Evolutionary conservation across 1,284 basidiomycete genomes (phyloP), one percentile per base, ranked within the genome.

Genomic region (Naganishia albida): DNA sequence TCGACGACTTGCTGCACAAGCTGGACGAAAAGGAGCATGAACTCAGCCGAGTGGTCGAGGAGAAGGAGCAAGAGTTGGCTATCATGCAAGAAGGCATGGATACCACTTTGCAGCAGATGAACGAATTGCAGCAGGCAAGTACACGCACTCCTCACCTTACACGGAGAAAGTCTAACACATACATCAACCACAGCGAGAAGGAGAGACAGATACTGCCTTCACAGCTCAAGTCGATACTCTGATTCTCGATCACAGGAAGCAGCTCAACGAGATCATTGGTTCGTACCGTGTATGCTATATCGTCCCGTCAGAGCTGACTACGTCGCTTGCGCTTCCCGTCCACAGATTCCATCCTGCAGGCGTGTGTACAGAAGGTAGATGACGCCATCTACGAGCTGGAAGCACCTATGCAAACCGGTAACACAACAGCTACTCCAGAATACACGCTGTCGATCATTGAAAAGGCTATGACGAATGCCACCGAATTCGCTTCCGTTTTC

Each of bases 361-460:
- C 93, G 10, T 98, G 95, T 75, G 91, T 95, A 42, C 90, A 95
- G 72, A 98, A 98, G 80, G 87, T 99, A 53, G 96, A 99, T 74
- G 95, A 98, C 76, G 86, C 91, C 3, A 90, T 98, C 72, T 99
- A 98, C 80, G 94, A 98, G 79, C 85, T 99, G 60, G 95, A 99
- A 79, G 94, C 94, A 7, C 92, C 93, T 10, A 89, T 90, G 48
- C 90, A 93, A 72, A 88, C 88, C 7, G 96, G 95, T 49, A 98
- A 98, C 81, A 85, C 90, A 69, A 95, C 90, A 70, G 93, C 95
- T 8, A 99, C 96, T 0, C 95, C 96, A 16, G 94, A 97, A 76
- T 99, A 98, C 77, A 96, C 94, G 0, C 82, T 98, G 26, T 98
- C 96, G 12, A 93, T 99, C 88, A 93, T 99, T 73, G 96, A 99